Percentiles rank a stretch among this genome's conserved stretches.
Conservation (phyloP, 2,329 filamentous ascomycete genomes). For the Rutstroemia sp. region DNA sequence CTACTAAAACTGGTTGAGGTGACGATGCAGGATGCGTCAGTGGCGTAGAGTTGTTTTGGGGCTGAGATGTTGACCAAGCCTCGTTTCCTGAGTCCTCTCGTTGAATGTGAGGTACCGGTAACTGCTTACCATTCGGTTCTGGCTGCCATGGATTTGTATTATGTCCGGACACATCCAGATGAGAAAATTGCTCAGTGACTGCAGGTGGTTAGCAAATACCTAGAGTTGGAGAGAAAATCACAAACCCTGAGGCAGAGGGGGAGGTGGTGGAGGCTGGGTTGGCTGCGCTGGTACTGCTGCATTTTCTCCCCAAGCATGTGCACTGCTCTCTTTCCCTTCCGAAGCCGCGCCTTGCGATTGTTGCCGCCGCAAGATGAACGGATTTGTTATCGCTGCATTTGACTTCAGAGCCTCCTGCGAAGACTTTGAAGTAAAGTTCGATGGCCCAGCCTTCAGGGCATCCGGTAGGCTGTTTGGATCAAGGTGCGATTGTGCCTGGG, state of each 20-base stretch:
- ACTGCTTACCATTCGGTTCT: conserved; percentile 16
- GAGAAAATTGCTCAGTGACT: conserved; percentile 20
- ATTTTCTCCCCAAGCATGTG: conserved; percentile 22
- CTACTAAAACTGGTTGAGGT: conserved; percentile 20
- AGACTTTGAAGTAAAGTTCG: conserved; percentile 15
- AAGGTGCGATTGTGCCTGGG: background rate
- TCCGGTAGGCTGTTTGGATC: conserved; percentile 17
- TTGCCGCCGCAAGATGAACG: conserved; percentile 22
- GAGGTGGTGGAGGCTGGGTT: conserved; percentile 12
- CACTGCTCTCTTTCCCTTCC: conserved; percentile 22
- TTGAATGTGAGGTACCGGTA: conserved; percentile 14
- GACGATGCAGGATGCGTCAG: background rate
- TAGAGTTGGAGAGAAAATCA: background rate
- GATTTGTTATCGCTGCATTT: conserved; percentile 22
- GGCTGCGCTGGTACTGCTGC: conserved; percentile 13
- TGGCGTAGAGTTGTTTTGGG: background rate
- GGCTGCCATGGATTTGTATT: conserved; percentile 29
- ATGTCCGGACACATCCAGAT: conserved; percentile 21
- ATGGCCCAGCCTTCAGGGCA: conserved; percentile 22
- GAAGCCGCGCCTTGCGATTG: conserved; percentile 9
- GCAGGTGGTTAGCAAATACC: background rate
- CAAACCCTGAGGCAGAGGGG: conserved; percentile 18
- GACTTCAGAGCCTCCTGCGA: conserved; percentile 20
- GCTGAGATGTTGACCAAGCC: conserved; percentile 19
- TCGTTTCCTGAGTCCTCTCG: conserved; percentile 24